Base-by-base conservation (phyloP, 495 filamentous ascomycete species). In the Oidiodendron maius region DNA sequence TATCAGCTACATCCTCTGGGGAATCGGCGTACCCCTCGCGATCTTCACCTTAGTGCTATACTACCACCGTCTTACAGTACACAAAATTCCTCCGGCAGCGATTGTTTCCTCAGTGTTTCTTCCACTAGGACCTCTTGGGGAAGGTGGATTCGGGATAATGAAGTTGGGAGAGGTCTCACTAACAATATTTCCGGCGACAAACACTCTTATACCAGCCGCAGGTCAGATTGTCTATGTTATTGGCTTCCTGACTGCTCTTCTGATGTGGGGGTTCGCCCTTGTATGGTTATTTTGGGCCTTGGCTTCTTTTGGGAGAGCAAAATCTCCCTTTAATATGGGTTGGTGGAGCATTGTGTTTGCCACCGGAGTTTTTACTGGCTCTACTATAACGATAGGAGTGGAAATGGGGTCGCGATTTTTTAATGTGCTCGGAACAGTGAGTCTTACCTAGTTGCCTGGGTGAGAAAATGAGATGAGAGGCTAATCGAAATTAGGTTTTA, bases 281-380 rank as follows among this genome's bases (percentile, higher is more conserved):
- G 70, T 79, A 0, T 84, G 82, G 81, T 63, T 83, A 1, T 71
- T 75, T 55, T 74, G 82, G 40, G 82, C 79, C 11, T 44, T 72
- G 41, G 55, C 64, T 13, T 66, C 58, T 25, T 39, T 45, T 25
- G 30, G 35, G 11, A 35, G 45, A 37, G 30, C 34, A 30, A 50
- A 50, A 24, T 59, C 46, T 18, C 77, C 80, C 0, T 83, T 83
- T 59, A 83, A 83, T 44, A 76, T 82, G 55, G 81, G 80, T 3
- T 83, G 80, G 78, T 84, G 81, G 81, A 71, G 72, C 4, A 80
- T 83, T 44, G 76, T 71, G 1, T 83, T 83, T 42, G 78, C 80
- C 0, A 53, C 79, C 22, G 78, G 71, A 21, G 74, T 74, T 17
- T 79, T 71, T 53, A 65, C 78, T 0, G 55, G 66, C 4, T 67